Percentiles rank a stretch among this genome's conserved stretches.
phyloP scores from a whole-genome alignment of 1,284 basidiomycete species.

The Phellopilus nigrolimitatus region DNA sequence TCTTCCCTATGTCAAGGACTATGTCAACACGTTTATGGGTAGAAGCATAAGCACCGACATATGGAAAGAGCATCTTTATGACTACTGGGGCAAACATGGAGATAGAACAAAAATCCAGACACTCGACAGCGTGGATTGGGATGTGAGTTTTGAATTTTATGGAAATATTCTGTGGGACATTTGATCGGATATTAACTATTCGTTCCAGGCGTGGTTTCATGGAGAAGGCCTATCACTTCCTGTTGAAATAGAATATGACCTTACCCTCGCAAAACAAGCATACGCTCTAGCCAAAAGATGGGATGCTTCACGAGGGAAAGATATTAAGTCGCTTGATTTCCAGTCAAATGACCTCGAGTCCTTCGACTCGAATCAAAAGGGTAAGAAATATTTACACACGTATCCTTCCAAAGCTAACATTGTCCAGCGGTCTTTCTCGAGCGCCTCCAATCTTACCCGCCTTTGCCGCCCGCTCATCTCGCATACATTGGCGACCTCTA shows the following conservation, averaged over 20 bases:
- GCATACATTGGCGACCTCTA: constrained; percentile 55
- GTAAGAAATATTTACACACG: constrained; percentile 30
- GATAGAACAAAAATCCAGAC: constrained; percentile 60
- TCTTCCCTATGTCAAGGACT: constrained; percentile 77
- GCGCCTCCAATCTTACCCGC: constrained; percentile 49
- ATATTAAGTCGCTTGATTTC: constrained; percentile 48
- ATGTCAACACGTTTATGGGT: constrained; percentile 75
- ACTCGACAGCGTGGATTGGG: constrained; percentile 75
- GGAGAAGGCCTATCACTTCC: constrained; percentile 80
- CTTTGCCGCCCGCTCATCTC: constrained; percentile 50
- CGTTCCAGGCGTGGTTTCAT: constrained; percentile 74
- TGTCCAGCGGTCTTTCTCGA: constrained; percentile 69
- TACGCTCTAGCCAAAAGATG: constrained; percentile 74
- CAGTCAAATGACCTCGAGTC: constrained; percentile 45
- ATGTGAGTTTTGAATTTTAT: constrained; percentile 41
- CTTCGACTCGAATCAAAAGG: constrained; percentile 66
- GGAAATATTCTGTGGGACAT: constrained; percentile 1
- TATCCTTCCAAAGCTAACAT: neutral
- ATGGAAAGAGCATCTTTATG: constrained; percentile 84
- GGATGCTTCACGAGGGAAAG: constrained; percentile 58
- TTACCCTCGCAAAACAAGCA: constrained; percentile 68
- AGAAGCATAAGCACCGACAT: constrained; percentile 84
- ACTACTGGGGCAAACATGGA: constrained; percentile 66
- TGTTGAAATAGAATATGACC: constrained; percentile 80
- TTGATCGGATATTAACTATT: constrained; percentile 13